Evolutionary conservation across 2,329 filamentous ascomycete genomes (phyloP).

Genomic region (Diplocarpon mali): DNA sequence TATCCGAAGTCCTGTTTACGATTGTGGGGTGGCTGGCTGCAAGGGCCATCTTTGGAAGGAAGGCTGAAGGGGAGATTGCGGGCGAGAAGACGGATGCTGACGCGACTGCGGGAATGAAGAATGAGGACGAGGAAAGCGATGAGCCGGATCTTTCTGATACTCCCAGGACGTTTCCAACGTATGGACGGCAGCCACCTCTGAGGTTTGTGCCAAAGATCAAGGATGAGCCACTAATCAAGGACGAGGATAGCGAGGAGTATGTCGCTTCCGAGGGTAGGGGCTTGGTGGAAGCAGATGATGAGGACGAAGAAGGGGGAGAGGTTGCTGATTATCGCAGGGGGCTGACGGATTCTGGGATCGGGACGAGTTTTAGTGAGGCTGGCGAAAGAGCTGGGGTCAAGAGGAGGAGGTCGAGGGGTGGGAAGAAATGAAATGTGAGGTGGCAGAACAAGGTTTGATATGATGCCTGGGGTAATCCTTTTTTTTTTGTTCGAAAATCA

Average conservation of each 20-base stretch:
- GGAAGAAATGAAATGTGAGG: not conserved
- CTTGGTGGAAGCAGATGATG: slow-evolving; percentile 37
- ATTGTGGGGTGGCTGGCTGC: slow-evolving; percentile 51
- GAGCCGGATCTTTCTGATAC: slow-evolving; percentile 32
- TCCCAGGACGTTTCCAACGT: slow-evolving; percentile 34
- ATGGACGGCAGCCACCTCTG: slow-evolving; percentile 31
- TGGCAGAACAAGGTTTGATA: no score
- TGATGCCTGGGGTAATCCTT: no score
- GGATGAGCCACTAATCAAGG: slow-evolving; percentile 8
- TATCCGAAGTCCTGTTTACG: slow-evolving; percentile 58
- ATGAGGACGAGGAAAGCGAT: slow-evolving; percentile 20
- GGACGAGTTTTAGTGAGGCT: slow-evolving; percentile 41
- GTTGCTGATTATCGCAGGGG: slow-evolving; percentile 29
- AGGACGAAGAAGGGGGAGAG: slow-evolving; percentile 32
- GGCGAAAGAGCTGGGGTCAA: slow-evolving; percentile 18
- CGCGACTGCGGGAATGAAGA: slow-evolving; percentile 18
- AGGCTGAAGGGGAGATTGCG: not conserved
- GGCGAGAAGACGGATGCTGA: slow-evolving; percentile 18
- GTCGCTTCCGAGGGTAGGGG: slow-evolving; percentile 16
- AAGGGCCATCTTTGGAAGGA: slow-evolving; percentile 4
- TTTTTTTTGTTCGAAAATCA: no score
- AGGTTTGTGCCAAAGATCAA: slow-evolving; percentile 29
- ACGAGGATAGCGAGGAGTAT: slow-evolving; percentile 20
- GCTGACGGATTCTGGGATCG: slow-evolving; percentile 37
- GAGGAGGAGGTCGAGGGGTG: slow-evolving; percentile 21